Conservation (phyloP, 805 yeast species). For the Candida sanyiensis region DNA sequence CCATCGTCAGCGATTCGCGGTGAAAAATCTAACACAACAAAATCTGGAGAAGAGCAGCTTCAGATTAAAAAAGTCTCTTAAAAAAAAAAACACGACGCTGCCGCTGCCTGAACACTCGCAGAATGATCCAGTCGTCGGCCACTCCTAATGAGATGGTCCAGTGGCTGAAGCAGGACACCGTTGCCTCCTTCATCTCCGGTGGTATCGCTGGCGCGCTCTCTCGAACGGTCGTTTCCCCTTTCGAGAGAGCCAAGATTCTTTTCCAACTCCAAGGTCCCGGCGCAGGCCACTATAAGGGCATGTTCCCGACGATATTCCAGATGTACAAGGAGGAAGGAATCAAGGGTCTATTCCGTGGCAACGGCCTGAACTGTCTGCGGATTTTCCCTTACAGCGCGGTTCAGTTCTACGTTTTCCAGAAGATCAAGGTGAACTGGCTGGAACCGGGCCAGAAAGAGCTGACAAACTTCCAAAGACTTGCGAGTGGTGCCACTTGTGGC, state of each 20-base stretch:
- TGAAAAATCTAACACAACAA: too few relatives aligned
- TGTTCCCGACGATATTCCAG: constrained; percentile 64
- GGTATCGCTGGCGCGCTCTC: constrained; percentile 79
- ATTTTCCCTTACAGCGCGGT: constrained; percentile 93
- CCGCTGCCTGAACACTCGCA: too few relatives aligned
- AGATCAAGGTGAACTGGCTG: constrained; percentile 38
- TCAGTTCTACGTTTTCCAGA: constrained; percentile 82
- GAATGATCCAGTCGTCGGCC: constrained; percentile 1
- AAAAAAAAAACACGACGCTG: too few relatives aligned
- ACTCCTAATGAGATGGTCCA: constrained; percentile 11
- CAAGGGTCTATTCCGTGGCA: constrained; percentile 85
- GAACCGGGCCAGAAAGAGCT: constrained; percentile 33
- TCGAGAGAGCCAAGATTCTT: constrained; percentile 88
- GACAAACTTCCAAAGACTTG: constrained; percentile 51
- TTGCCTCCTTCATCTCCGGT: constrained; percentile 63
- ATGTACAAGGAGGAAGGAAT: constrained; percentile 92
- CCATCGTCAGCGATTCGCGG: too few relatives aligned
- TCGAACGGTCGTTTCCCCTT: constrained; percentile 89
- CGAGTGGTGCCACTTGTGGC: constrained; percentile 82
- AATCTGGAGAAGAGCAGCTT: too few relatives aligned
- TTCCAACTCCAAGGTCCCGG: constrained; percentile 76
- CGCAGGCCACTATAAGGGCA: constrained; percentile 51
- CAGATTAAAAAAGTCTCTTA: too few relatives aligned
- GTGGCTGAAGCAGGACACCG: constrained; percentile 41
- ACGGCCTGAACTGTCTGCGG: constrained; percentile 82